These are phyloP conservation scores for Yamadazyma kanchanaburiensis DNA, from an alignment of 1,139 yeast genomes.

Conservation along the genomic window DNA sequence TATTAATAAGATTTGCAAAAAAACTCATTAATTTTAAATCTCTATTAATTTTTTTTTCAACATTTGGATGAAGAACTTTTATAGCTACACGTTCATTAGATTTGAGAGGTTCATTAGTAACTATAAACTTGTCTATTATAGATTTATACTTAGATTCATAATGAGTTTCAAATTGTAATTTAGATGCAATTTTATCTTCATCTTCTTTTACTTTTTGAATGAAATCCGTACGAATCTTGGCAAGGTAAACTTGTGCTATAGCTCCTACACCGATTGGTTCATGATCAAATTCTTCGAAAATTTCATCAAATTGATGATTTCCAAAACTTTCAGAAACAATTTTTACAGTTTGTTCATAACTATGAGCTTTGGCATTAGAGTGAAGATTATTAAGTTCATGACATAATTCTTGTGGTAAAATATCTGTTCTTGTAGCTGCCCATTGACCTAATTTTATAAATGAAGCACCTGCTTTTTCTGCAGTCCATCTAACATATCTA, in stretches of 20 bases:
- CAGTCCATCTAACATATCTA: constrained; percentile 56
- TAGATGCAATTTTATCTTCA: constrained; percentile 20
- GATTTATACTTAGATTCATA: constrained; percentile 13
- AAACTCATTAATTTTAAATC: constrained; percentile 82
- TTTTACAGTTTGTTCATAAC: constrained; percentile 55
- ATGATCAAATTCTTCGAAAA: constrained; percentile 75
- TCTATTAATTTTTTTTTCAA: constrained; percentile 65
- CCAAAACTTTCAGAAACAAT: constrained; percentile 62
- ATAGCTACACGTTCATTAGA: constrained; percentile 73
- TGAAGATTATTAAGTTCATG: constrained; percentile 74
- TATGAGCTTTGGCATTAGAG: constrained; percentile 78
- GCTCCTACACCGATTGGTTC: constrained; percentile 94
- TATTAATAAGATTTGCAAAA: constrained; percentile 67
- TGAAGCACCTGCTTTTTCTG: constrained; percentile 90
- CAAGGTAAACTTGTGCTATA: constrained; percentile 91
- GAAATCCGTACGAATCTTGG: constrained; percentile 52
- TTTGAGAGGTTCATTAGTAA: constrained; percentile 36
- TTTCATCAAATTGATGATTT: constrained; percentile 58
- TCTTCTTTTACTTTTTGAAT: constrained; percentile 31
- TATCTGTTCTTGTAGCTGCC: constrained; percentile 99
- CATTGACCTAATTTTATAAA: constrained; percentile 96
- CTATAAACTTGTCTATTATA: constrained; percentile 31
- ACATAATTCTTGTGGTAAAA: constrained; percentile 79
- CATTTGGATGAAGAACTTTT: constrained; percentile 88
- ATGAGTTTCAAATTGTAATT: constrained; percentile 9